Base-by-base conservation (phyloP, 345 rosid genomes). In the Hibiscus tridactylites region DNA sequence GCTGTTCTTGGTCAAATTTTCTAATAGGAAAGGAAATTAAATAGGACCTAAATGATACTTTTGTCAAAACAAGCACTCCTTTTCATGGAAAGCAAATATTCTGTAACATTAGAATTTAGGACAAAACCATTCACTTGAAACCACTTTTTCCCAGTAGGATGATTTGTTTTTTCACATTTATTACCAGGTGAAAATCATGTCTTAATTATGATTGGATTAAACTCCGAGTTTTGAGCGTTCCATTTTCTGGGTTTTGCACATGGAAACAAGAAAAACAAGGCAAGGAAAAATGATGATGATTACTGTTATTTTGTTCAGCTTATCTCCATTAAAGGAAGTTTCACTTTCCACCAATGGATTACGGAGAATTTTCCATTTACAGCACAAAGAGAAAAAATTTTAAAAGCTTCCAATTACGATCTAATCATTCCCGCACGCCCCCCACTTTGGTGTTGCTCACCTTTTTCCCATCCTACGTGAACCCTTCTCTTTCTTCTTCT, bases 371-470 rank as follows among this genome's bases (percentile, higher is more conserved):
- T 64, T 53, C 28, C 76, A 73, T 71, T 77, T 79, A 81, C 83
- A 83, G 19, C 12, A 44, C 47, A 44, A 44, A 4, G 2, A 39
- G 16, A 42, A 63, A 62, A 19, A 54, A 39, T 1, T 7, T 68
- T 6, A 44, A 35, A 52, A 54, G 9, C 67, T 68, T 61, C n/a
- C 62, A 54, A 12, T 78, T 78, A 83, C 85, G 69, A 81, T 74
- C 83, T 73, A 79, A 83, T 82, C 84, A 86, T 83, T 82, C 78
- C 81, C 83, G 64, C 84, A 78, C 82, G 52, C 72, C 60, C 66
- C 68, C 47, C 24, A 8, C 6, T 4, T 33, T 72, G 8, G 19
- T 58, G 61, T 58, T 58, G 77, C 75, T 77, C 77, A 75, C 65
- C 72, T 75, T 79, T 75, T 73, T 52, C 73, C 33, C 62, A 10